phyloP scores from a whole-genome alignment of 176 grass and related monocot genomes.

The Rhynchospora pubera region DNA sequence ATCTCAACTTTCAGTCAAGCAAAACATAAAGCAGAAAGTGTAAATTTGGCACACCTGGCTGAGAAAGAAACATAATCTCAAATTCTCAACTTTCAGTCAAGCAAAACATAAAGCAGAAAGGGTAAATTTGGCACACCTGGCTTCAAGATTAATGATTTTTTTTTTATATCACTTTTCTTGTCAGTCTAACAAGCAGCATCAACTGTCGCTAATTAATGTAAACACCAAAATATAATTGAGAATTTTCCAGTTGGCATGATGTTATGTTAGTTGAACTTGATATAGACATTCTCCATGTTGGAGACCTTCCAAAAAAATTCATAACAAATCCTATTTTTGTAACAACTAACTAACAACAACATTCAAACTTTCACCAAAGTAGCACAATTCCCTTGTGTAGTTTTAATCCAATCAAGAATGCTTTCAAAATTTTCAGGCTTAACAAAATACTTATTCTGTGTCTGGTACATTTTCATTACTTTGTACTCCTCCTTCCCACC shows the following conservation, averaged over 20 bases:
- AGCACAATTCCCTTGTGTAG: slow-evolving; percentile 26
- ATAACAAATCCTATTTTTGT: neutral
- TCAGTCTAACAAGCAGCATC: neutral
- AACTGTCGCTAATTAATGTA: neutral
- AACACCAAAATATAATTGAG: neutral
- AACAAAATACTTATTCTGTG: slow-evolving; percentile 50
- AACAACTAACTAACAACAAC: neutral
- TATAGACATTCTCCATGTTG: neutral
- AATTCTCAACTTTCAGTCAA: neutral
- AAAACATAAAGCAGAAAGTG: neutral
- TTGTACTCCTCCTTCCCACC: slow-evolving; percentile 20
- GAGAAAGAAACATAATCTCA: too few species aligned
- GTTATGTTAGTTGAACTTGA: neutral
- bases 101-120: neutral
- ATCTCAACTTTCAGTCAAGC: neutral
- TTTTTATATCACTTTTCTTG: neutral
- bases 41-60: neutral
- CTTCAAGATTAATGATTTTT: too few species aligned
- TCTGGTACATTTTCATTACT: slow-evolving; percentile 55
- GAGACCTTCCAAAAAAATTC: neutral
- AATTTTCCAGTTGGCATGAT: neutral
- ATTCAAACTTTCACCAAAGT: neutral
- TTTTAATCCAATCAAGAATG: slow-evolving; percentile 67
- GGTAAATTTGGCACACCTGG: too few species aligned
- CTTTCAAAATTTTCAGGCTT: slow-evolving; percentile 36